Evolutionary conservation across 768 basidiomycete genomes (phyloP), one percentile per base, ranked within the genome.

Genomic region (Suillus subalutaceus): DNA sequence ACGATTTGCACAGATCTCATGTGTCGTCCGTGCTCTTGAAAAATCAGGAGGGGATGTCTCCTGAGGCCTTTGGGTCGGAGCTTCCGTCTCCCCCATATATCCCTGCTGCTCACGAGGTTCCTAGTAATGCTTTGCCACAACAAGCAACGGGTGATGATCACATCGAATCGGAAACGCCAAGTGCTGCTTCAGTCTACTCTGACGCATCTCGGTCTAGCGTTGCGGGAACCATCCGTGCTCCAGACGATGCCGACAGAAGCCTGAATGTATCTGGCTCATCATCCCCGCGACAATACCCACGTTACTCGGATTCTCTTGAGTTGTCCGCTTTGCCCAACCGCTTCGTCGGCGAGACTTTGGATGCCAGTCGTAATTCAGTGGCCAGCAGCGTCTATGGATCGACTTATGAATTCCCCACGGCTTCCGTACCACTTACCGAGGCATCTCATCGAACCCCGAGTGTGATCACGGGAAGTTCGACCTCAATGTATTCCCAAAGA

Each of bases 31-130:
- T 40, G 64, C 41, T 69, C n/a, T 60, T 69, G 43, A 62, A 65
- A 53, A 60, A 69, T 16, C 50, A 48, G 16, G 69, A 65, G n/a
- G 62, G 64, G 35, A 44, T 44, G 50, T 68, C 69, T 9, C 64
- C 67, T 16, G 67, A 69, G 18, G 12, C 41, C 30, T 20, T 3
- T 41, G 60, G 38, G 10, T 30, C 64, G 20, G 64, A 38, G 41
- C 58, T 69, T 8, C 67, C 58, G 12, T 20, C 6, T 30, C 53
- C 48, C 41, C 62, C 48, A 13, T 55, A 61, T 4, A 30, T 43
- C 13, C 38, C 66, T 15, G 50, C 37, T 32, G 57, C 37, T 52
- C 23, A 12, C 8, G 23, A 35, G 2, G 15, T 13, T 20, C 61
- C 58, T 23, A 57, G 62, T 46, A 37, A 63, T 48, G 16, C 61